Base-by-base conservation (phyloP, 2,329 filamentous ascomycete species). In the Pseudocercospora cruenta region DNA sequence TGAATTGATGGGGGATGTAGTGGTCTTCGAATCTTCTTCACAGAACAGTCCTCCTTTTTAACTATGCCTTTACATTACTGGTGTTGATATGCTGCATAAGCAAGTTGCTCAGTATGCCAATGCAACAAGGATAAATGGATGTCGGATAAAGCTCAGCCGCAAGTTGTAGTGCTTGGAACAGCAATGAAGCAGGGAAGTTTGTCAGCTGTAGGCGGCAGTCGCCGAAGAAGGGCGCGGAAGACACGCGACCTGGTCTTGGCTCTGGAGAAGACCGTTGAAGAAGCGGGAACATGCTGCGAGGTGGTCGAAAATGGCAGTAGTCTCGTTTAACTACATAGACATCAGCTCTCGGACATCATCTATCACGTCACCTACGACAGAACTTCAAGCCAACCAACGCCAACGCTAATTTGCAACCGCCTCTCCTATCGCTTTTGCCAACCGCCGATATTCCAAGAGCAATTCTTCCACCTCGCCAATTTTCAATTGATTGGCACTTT, bases 391-490 rank as follows among this genome's bases (percentile, higher is more conserved):
- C 51, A 31, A n/a, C 24, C 24, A 55, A 28, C 24, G 26, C 53
- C 53, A 33, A 55, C 24, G 53, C 53, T 55, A 69, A 55, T 64
- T 59, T 53, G 71, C 70, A 63, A 84, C 77, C 4, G 81, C 81
- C 28, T 78, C 77, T 43, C 78, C 77, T 72, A 84, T 72, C 39
- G 80, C 80, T 43, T 75, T 78, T 21, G 81, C 82, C 61, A 84
- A 72, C 60, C 82, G 72, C 62, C 73, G 69, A 70, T 78, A 78
- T 60, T 79, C 77, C 67, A 51, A 66, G 61, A 79, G 68, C 68
- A 79, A 67, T 69, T 84, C 82, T 45, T 84, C 82, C 4, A 84
- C 78, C 67, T 84, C 82, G 10, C 79, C 82, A 53, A 84, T 62
- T 72, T 77, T 81, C 69, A 84, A 67, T 12, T 84, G 81, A 47